These are phyloP conservation scores for Pistacia atlantica DNA, from an alignment of 345 rosid genomes.

Conservation along the genomic window DNA sequence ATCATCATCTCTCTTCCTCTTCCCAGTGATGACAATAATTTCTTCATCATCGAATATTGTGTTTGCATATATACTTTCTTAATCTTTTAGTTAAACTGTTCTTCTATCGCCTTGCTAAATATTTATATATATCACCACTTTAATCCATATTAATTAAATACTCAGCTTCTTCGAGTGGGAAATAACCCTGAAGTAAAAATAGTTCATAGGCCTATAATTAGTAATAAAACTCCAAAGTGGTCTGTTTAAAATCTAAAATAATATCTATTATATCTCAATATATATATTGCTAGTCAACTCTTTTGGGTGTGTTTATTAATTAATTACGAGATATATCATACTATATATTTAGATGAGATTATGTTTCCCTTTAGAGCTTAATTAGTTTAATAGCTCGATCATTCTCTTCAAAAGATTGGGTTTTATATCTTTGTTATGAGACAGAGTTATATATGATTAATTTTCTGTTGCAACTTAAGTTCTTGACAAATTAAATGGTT, in stretches of 20 bases:
- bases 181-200: background rate
- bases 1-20: background rate
- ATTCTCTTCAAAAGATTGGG: no score
- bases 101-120: background rate
- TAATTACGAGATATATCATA: background rate
- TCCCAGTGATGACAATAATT: background rate
- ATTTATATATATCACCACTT: background rate
- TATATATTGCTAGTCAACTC: background rate
- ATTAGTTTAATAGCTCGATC: no score
- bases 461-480: background rate
- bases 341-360: no score
- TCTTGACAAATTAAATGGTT: background rate
- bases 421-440: no score
- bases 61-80: background rate
- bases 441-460: background rate
- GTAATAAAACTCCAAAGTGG: background rate
- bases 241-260: background rate
- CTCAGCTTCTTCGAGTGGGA: background rate
- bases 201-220: background rate
- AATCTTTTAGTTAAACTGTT: background rate
- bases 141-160: background rate
- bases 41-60: background rate
- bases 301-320: background rate
- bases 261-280: background rate
- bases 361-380: no score